phyloP scores from a whole-genome alignment of 805 yeast species.

The Metschnikowia noctiluminum region DNA sequence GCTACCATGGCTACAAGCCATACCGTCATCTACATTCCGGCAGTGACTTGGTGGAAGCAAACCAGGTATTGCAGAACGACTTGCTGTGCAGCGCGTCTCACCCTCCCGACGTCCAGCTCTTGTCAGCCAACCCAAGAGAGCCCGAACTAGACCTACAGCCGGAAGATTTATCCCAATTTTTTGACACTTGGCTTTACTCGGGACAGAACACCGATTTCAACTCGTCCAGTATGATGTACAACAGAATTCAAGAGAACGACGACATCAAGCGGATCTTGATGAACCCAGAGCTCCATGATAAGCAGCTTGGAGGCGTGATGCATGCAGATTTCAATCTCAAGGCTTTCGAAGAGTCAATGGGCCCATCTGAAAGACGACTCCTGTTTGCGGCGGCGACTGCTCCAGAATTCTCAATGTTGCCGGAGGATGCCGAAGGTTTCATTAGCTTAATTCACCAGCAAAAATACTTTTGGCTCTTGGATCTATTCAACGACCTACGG shows the following conservation, averaged over 20 bases:
- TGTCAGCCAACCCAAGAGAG: neutral
- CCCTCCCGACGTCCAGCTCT: neutral
- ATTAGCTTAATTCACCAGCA: slow-evolving; percentile 30
- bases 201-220: neutral
- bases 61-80: slow-evolving; percentile 14
- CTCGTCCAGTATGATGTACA: slow-evolving; percentile 13
- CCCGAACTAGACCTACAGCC: neutral
- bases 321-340: slow-evolving; percentile 4
- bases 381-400: neutral
- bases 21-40: slow-evolving; percentile 30
- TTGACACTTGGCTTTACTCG: slow-evolving; percentile 5
- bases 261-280: slow-evolving; percentile 26
- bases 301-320: slow-evolving; percentile 8
- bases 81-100: too few species aligned
- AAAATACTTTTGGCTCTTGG: slow-evolving; percentile 38
- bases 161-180: slow-evolving; percentile 3
- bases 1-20: slow-evolving; percentile 28
- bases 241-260: slow-evolving; percentile 18
- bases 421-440: slow-evolving; percentile 20
- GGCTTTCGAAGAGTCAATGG: neutral
- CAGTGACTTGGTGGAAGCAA: slow-evolving; percentile 33
- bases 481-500: slow-evolving; percentile 36
- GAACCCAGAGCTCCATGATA: slow-evolving; percentile 14
- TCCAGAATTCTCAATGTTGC: slow-evolving; percentile 7
- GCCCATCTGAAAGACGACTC: neutral